These are phyloP conservation scores for Hypsizygus ulmarius DNA, from an alignment of 1,284 basidiomycete genomes.

Conservation along the genomic window DNA sequence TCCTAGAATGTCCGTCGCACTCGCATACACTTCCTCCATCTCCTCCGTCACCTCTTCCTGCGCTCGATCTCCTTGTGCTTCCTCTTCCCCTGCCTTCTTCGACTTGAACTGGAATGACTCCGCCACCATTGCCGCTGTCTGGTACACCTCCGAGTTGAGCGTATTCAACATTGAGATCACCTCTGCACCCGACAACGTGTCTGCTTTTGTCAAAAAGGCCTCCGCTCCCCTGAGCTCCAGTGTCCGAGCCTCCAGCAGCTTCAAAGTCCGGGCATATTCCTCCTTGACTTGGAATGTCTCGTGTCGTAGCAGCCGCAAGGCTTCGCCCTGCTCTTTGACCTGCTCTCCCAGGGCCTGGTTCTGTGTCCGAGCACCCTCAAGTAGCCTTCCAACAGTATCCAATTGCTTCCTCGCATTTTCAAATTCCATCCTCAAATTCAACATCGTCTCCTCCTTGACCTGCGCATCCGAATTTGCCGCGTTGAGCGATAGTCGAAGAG, in stretches of 20 bases:
- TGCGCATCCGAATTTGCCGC: slow-evolving; percentile 8
- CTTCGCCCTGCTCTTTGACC: slow-evolving; percentile 9
- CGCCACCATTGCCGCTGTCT: slow-evolving; percentile 41
- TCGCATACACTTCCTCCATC: slow-evolving; percentile 31
- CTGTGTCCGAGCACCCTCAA: slow-evolving; percentile 10
- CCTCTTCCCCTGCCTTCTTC: slow-evolving; percentile 8
- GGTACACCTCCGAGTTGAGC: slow-evolving; percentile 45
- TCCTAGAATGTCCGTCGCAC: slow-evolving; percentile 38
- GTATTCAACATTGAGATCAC: slow-evolving; percentile 38
- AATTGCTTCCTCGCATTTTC: slow-evolving; percentile 9
- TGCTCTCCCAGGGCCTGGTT: slow-evolving; percentile 12
- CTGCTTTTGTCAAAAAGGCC: slow-evolving; percentile 42
- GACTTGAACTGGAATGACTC: slow-evolving; percentile 39
- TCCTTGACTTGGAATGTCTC: slow-evolving; percentile 8
- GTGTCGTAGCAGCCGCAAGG: slow-evolving; percentile 6
- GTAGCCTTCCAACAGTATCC: slow-evolving; percentile 10
- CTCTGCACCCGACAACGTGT: slow-evolving; percentile 41
- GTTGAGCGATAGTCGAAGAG: slow-evolving; percentile 12
- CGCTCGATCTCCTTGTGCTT: slow-evolving; percentile 10
- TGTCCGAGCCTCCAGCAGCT: slow-evolving; percentile 22
- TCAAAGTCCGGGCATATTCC: slow-evolving; percentile 13
- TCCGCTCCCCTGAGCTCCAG: slow-evolving; percentile 33
- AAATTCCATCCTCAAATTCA: slow-evolving; percentile 12
- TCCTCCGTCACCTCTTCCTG: slow-evolving; percentile 22
- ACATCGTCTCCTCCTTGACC: slow-evolving; percentile 15